phyloP scores from a whole-genome alignment of 306 rosid genomes.

The Vigna mungo region DNA sequence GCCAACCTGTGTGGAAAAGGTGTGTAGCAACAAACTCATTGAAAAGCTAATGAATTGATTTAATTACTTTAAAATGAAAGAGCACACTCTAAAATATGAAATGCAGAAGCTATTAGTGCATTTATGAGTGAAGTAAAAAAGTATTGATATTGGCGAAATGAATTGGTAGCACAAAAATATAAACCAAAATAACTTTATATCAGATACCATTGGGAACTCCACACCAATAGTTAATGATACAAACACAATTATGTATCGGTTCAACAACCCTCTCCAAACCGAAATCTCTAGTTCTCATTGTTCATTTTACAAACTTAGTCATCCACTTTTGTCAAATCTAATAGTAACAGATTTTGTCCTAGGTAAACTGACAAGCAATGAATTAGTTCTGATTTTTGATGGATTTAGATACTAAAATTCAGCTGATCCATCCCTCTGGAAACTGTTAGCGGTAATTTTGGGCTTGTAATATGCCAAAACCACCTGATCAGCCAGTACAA shows the following conservation, averaged over 20 bases:
- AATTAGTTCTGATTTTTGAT: slow-evolving; percentile 61
- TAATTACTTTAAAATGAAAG: background rate
- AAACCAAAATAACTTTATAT: slow-evolving; percentile 27
- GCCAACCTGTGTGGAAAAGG: background rate
- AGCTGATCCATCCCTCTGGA: slow-evolving; percentile 52
- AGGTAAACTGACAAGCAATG: slow-evolving; percentile 52
- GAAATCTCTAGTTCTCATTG: slow-evolving; percentile 53
- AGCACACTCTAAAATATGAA: background rate
- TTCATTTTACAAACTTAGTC: slow-evolving; percentile 63
- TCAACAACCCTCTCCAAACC: slow-evolving; percentile 43
- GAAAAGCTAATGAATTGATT: background rate
- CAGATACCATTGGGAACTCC: slow-evolving; percentile 36
- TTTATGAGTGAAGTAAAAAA: background rate
- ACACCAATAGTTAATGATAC: slow-evolving; percentile 40
- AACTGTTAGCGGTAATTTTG: slow-evolving; percentile 81
- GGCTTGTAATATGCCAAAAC: slow-evolving; percentile 97
- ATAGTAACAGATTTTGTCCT: slow-evolving; percentile 40
- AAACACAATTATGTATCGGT: slow-evolving; percentile 43
- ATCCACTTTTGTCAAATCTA: slow-evolving; percentile 53
- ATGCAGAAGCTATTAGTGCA: background rate
- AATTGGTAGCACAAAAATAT: background rate
- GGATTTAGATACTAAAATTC: slow-evolving; percentile 58
- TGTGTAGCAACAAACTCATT: background rate
- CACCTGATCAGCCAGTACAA: slow-evolving; percentile 57
- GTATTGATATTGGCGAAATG: background rate